Evolutionary conservation across 2,329 filamentous ascomycete species (phyloP), one percentile per base, ranked within the genome.

Genomic region (Aspergillus tamarii): DNA sequence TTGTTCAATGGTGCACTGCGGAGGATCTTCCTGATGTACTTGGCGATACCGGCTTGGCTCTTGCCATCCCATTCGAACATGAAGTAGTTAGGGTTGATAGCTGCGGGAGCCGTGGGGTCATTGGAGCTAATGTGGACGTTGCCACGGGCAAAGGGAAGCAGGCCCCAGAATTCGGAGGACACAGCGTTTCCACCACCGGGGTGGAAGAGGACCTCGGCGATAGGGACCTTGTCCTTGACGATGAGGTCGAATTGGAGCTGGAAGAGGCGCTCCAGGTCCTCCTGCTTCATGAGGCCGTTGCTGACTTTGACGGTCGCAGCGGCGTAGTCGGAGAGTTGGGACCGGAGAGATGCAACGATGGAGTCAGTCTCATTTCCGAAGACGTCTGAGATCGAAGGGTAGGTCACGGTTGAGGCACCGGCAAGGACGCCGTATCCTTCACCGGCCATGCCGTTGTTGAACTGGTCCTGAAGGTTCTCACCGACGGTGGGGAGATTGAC

Each of bases 401-500:
- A 61, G 2, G 52, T 41, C 7, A 63, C 61, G 10, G 54, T 41
- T 10, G 41, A 58, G 34, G 41, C 23, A 32, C 61, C 64, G 10
- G 61, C 55, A 46, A 65, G 39, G 12, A 28, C 53, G 14, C n/a
- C 23, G 34, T 50, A 23, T 11, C 52, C 46, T 19, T 34, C 14
- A 2, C 57, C 57, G 6, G n/a, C 53, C 36, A 61, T 54, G 26
- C 30, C 52, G 23, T 36, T 50, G 64, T 65, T 65, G 57, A 60
- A 48, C 48, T 65, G 61, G 23, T 65, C 64, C 26, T 65, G 61
- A 12, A 54, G 64, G 54, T 64, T 60, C 60, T 82, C 80, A 14
- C 84, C 84, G 4, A 85, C 81, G 16, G 78, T 78, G 11, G 79
- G 61, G 10, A 74, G 67, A 57, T 75, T 66, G 50, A 77, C 69